phyloP scores from a whole-genome alignment of 345 rosid genomes.

The Pistacia integerrima region DNA sequence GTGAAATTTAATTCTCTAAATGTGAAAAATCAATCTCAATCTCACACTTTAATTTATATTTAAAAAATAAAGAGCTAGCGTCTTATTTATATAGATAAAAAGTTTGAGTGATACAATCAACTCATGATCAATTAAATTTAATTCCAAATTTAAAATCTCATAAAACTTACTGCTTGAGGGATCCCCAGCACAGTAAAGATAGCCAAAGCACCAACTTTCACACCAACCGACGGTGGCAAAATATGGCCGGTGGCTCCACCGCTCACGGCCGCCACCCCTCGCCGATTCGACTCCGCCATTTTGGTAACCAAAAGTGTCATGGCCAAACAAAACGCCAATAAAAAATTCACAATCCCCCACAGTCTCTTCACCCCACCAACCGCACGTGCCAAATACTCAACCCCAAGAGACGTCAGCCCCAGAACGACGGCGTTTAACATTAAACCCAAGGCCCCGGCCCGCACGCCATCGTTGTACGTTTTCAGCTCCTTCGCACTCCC shows the following conservation, averaged over 20 bases:
- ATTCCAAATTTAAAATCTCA: too few relatives aligned
- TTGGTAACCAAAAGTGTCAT: slow-evolving; percentile 60
- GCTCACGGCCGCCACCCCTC: slow-evolving; percentile 3
- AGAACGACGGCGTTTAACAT: slow-evolving; percentile 76
- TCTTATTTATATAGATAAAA: too few relatives aligned
- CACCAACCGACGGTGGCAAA: slow-evolving; percentile 40
- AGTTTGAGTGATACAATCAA: too few relatives aligned
- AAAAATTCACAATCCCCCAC: slow-evolving; percentile 75
- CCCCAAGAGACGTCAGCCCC: slow-evolving; percentile 60
- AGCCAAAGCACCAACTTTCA: slow-evolving; percentile 60
- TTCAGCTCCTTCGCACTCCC: slow-evolving; percentile 27
- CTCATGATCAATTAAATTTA: too few relatives aligned
- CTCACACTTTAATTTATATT: too few relatives aligned
- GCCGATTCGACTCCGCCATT: slow-evolving; percentile 52
- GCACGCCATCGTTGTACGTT: slow-evolving; percentile 66
- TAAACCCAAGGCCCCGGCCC: slow-evolving; percentile 80
- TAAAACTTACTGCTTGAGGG: slow-evolving; percentile 65
- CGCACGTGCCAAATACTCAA: slow-evolving; percentile 46
- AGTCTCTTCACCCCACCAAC: slow-evolving; percentile 57
- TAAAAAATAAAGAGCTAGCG: too few relatives aligned
- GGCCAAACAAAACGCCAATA: slow-evolving; percentile 59
- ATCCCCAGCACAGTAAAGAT: slow-evolving; percentile 73
- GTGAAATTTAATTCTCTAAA: too few relatives aligned
- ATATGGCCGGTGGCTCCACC: slow-evolving; percentile 6
- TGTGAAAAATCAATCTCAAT: too few relatives aligned